Conservation (phyloP, 441 rosid genomes). For the Geranium incanum region DNA sequence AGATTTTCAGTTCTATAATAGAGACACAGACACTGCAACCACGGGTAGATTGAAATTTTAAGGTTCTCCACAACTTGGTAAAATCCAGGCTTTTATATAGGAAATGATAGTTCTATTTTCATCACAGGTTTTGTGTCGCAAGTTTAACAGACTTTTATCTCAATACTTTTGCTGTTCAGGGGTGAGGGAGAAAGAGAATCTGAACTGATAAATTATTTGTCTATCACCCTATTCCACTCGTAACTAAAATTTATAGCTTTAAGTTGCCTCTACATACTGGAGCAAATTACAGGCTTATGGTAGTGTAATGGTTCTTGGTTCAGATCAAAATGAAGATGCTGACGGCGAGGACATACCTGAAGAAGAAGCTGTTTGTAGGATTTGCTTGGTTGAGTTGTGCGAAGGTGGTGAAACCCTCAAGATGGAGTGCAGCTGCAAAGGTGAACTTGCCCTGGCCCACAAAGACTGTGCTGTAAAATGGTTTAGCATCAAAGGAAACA, state of each 20-base stretch:
- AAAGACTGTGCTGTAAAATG: conserved; percentile 43
- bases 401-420: conserved; percentile 43
- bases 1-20: no score
- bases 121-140: no score
- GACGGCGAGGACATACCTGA: conserved; percentile 41
- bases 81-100: no score
- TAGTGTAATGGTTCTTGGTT: conserved; percentile 17
- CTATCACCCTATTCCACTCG: not conserved
- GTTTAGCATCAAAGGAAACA: conserved; percentile 49
- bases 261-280: no score
- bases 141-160: no score
- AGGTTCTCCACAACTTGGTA: no score
- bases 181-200: no score
- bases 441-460: conserved; percentile 45
- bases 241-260: no score
- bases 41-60: no score
- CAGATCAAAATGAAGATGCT: conserved; percentile 28
- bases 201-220: not conserved
- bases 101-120: no score
- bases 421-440: conserved; percentile 51
- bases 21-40: no score
- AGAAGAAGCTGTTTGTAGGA: conserved; percentile 49
- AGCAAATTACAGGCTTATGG: not conserved
- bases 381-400: conserved; percentile 38
- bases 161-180: no score